Conservation (phyloP, 23 red algal species). For the Chondrus crispus region DNA sequence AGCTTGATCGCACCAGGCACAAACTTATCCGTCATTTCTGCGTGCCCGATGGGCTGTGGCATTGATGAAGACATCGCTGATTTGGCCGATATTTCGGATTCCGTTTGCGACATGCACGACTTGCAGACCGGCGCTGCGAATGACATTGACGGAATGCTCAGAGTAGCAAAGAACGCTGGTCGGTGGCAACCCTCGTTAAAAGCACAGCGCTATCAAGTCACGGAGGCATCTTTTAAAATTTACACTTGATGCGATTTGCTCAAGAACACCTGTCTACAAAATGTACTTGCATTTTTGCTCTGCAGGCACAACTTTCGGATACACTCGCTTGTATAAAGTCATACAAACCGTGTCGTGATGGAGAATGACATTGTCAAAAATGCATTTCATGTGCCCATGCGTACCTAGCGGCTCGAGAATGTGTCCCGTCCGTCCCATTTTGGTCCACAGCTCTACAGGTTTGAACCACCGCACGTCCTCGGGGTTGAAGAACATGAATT, state of each 20-base stretch:
- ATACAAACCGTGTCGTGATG: slow-evolving; percentile 91
- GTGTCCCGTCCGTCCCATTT: slow-evolving; percentile 82
- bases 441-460: slow-evolving; percentile 86
- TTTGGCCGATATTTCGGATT: slow-evolving; percentile 18
- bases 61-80: slow-evolving; percentile 22
- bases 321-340: slow-evolving; percentile 94
- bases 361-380: slow-evolving; percentile 81
- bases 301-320: slow-evolving; percentile 44
- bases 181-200: slow-evolving; percentile 36
- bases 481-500: slow-evolving; percentile 96
- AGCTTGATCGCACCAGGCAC: not conserved
- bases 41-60: slow-evolving; percentile 18
- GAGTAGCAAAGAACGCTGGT: slow-evolving; percentile 19
- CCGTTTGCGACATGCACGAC: slow-evolving; percentile 9
- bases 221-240: slow-evolving; percentile 31
- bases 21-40: not conserved
- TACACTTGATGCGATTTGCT: not conserved
- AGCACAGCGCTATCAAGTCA: no score
- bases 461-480: slow-evolving; percentile 95
- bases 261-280: no score
- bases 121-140: slow-evolving; percentile 19
- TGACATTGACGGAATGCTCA: slow-evolving; percentile 31
- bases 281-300: slow-evolving; percentile 1
- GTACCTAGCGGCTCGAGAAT: slow-evolving; percentile 90
- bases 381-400: slow-evolving; percentile 93